Evolutionary conservation across 2,329 filamentous ascomycete species (phyloP).

Genomic region (Ceratocystis eucalypticola): DNA sequence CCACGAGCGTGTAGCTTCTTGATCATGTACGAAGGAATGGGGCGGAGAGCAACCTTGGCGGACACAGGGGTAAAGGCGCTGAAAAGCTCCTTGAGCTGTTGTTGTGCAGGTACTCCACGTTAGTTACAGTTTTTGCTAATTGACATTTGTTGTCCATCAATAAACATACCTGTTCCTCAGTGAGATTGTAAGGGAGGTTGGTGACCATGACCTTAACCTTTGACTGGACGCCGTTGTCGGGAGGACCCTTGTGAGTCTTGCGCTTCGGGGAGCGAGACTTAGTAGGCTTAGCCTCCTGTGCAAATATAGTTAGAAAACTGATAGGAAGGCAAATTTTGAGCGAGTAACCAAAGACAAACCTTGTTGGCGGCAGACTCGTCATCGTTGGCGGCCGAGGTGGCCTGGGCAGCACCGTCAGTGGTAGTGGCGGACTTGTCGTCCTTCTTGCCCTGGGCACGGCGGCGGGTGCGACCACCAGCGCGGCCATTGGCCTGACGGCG

Average conservation of each 20-base stretch:
- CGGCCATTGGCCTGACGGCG: conserved; percentile 50
- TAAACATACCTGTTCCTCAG: conserved; percentile 74
- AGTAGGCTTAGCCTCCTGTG: conserved; percentile 45
- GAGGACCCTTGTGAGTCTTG: conserved; percentile 60
- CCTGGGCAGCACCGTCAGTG: conserved; percentile 25
- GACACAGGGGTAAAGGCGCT: conserved; percentile 79
- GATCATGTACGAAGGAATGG: conserved; percentile 99
- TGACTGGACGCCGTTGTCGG: conserved; percentile 91
- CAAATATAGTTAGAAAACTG: not conserved
- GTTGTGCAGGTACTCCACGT: conserved; percentile 17
- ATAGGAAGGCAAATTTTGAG: not conserved
- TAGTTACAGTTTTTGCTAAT: not conserved
- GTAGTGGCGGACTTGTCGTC: conserved; percentile 28
- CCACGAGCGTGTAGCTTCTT: conserved; percentile 98
- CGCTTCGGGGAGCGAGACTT: conserved; percentile 31
- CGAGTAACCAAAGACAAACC: conserved; percentile 2
- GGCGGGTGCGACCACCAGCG: conserved; percentile 55
- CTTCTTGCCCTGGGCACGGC: conserved; percentile 41
- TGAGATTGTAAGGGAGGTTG: conserved; percentile 95
- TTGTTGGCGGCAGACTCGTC: conserved; percentile 32
- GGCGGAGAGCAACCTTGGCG: conserved; percentile 96
- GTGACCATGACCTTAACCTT: conserved; percentile 99
- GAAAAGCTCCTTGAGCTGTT: conserved; percentile 93
- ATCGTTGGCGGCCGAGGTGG: conserved; percentile 31
- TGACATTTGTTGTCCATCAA: not conserved